Base-by-base conservation (phyloP, 192 early-diverging fungal genomes). In the Coemansia umbellata region DNA sequence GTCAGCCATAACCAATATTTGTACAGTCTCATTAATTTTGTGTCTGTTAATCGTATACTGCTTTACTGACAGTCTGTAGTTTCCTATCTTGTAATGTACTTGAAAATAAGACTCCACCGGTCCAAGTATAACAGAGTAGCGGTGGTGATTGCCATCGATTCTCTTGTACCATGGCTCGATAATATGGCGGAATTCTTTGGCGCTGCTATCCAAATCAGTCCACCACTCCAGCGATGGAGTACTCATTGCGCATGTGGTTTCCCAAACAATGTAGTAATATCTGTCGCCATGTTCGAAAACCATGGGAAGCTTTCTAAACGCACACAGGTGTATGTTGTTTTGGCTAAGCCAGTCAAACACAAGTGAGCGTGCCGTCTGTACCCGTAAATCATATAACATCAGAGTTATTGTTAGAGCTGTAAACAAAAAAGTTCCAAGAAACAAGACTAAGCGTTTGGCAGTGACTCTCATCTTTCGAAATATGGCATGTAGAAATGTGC, bases 211-310 rank as follows among this genome's bases (percentile, higher is more conserved):
- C 8, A 14, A 15, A 31, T 66, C 58, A 0, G 41, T 8, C 74
- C 66, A 70, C 74, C 74, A 77, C 32, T 77, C 64, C 2, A 77
- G 36, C 15, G 58, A 18, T 4, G 60, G 55, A 11, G 43, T 23
- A n/a, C 45, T 33, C 7, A 47, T 43, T 3, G 47, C 32, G 31
- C 74, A 77, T 0, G 63, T 62, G 3, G 68, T 77, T 37, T 77
- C 74, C 74, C 74, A 77, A 15, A 70, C 63, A 14, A 77, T 48
- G 27, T 70, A 77, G 43, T 70, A 69, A 56, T 66, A 47, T 41
- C 22, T n/a, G 43, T 66, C 59, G 31, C 63, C 74, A 26, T 77
- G 74, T 24, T 63, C 68, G 30, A 63, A 77, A 10, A 66, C 40
- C 55, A 58, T 55, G 18, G 74, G 74, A 2, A 43, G 50, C 44